phyloP scores from a whole-genome alignment of 345 rosid genomes.

The Populus deltoides region DNA sequence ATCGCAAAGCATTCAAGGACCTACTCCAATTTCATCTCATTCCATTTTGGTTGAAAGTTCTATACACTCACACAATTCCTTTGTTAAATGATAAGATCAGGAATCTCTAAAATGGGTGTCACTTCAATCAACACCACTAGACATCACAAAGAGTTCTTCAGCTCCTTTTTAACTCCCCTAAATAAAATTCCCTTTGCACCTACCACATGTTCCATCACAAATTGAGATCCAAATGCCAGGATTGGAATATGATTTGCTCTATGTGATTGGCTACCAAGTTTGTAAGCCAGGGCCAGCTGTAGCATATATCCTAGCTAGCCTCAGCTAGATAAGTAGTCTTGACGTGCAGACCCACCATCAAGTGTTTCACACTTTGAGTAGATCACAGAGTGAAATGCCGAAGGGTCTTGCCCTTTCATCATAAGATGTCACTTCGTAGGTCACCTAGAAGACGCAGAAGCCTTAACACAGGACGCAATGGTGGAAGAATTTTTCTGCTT shows the following conservation, averaged over 20 bases:
- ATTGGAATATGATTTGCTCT: not conserved
- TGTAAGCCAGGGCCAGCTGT: not conserved
- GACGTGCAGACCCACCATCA: conserved; percentile 28
- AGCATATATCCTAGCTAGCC: conserved; percentile 21
- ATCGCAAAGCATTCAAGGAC: not conserved
- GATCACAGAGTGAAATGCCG: conserved; percentile 15
- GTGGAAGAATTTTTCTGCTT: conserved; percentile 6
- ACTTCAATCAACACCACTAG: conserved; percentile 16
- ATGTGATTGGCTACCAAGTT: not conserved
- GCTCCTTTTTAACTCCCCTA: not conserved
- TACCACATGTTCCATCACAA: conserved; percentile 1
- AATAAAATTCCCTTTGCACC: conserved; percentile 6
- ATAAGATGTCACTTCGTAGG: conserved; percentile 35
- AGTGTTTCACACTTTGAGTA: conserved; percentile 13
- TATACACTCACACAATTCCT: not conserved
- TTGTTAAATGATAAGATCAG: not conserved
- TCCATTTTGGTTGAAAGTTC: not conserved
- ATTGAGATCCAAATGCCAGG: not conserved
- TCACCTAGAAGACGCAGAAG: conserved; percentile 45
- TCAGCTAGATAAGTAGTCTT: conserved; percentile 10
- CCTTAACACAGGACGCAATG: conserved; percentile 30
- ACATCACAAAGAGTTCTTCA: not conserved
- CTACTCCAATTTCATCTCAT: not conserved
- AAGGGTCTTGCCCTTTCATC: conserved; percentile 19
- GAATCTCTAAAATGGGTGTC: conserved; percentile 23